Conservation (phyloP, 208 protist species). For the Trichomonas vaginalis region DNA sequence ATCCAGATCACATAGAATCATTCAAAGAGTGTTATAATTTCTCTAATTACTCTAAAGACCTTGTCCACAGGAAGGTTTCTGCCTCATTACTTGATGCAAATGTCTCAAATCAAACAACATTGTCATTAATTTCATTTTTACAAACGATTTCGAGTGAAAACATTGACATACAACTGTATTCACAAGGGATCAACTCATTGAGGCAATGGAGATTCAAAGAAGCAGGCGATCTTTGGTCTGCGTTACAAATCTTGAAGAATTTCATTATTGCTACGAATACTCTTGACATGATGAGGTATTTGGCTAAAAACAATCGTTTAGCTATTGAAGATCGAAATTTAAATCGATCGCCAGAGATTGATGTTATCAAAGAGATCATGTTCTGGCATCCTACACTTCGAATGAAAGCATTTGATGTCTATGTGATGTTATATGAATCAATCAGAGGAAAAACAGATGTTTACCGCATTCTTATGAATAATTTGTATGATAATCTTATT, state of each 20-base stretch:
- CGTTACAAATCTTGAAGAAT: not conserved
- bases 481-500: not conserved
- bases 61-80: not conserved
- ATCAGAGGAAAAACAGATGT: not conserved
- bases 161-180: not conserved
- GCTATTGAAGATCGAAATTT: not conserved
- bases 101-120: not conserved
- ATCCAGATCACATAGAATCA: not conserved
- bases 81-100: not conserved
- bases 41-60: not conserved
- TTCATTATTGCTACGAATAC: not conserved
- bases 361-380: not conserved
- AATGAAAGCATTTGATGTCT: not conserved
- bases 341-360: not conserved
- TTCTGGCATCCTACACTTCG: not conserved
- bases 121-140: not conserved
- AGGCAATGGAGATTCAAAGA: not conserved
- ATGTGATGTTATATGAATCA: not conserved
- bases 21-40: not conserved
- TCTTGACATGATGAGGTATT: not conserved
- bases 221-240: not conserved
- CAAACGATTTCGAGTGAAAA: not conserved
- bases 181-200: not conserved
- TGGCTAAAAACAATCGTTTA: not conserved
- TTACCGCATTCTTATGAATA: not conserved